phyloP scores from a whole-genome alignment of 352 stramenopile genomes.

The Pythium dissimile region DNA sequence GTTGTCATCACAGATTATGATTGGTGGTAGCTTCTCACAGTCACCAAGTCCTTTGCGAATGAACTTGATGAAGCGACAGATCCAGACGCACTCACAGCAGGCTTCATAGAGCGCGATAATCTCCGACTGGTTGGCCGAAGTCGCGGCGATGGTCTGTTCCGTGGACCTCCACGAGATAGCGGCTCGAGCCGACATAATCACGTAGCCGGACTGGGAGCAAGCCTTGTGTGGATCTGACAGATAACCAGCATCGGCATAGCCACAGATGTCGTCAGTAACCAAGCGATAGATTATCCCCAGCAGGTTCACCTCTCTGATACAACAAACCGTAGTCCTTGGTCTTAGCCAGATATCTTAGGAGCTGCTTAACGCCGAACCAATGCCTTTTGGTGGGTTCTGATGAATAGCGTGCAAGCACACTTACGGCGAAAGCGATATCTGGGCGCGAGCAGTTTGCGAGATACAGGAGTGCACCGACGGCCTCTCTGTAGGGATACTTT shows the following conservation, averaged over 20 bases:
- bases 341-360: constrained; percentile 15
- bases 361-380: constrained; percentile 14
- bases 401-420: constrained; percentile 19
- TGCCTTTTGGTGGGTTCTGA: constrained; percentile 19
- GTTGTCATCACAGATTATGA: constrained; percentile 16
- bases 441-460: constrained; percentile 16
- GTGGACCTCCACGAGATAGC: constrained; percentile 20
- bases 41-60: neutral
- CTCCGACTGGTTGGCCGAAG: constrained; percentile 19
- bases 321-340: constrained; percentile 10
- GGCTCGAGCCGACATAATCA: constrained; percentile 16
- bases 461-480: constrained; percentile 13
- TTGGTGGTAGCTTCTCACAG: neutral
- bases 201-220: constrained; percentile 17
- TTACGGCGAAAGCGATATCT: constrained; percentile 20
- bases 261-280: constrained; percentile 17
- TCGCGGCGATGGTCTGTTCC: constrained; percentile 13
- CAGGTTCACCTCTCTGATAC: constrained; percentile 5
- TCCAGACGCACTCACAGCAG: constrained; percentile 14
- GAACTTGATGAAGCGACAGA: constrained; percentile 18
- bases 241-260: constrained; percentile 17
- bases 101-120: constrained; percentile 20
- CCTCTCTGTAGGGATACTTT: constrained; percentile 19
- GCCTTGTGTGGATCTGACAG: constrained; percentile 19
- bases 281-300: neutral